phyloP scores from a whole-genome alignment of 164 flowering plant genomes.

The Chimonanthus salicifolius region DNA sequence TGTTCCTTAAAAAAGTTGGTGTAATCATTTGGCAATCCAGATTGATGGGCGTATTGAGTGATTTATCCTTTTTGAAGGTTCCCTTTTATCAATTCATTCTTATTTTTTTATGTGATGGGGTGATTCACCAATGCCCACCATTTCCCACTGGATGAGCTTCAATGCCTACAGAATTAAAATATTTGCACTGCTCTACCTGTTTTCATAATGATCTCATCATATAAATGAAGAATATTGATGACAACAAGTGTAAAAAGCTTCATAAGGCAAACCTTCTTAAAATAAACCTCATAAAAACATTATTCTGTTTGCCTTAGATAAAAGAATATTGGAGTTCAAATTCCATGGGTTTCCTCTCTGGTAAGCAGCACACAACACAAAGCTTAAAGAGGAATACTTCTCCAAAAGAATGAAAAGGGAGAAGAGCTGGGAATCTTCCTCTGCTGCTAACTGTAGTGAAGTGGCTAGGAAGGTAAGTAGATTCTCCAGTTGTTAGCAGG shows the following conservation, averaged over 20 bases:
- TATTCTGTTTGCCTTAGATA: conserved; percentile 35
- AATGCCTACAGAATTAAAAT: neutral
- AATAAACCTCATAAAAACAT: conserved; percentile 19
- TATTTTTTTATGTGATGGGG: neutral
- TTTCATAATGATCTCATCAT: too few species aligned
- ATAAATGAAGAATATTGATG: too few species aligned
- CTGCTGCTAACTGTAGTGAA: conserved; percentile 73
- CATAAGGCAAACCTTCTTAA: conserved; percentile 31
- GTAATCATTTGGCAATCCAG: too few species aligned
- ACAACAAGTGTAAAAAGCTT: neutral
- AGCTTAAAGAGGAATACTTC: conserved; percentile 32
- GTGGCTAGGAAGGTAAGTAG: conserved; percentile 75
- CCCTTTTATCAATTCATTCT: neutral
- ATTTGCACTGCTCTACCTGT: neutral
- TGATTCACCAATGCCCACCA: neutral
- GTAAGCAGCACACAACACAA: conserved; percentile 24
- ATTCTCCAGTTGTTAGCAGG: conserved; percentile 35
- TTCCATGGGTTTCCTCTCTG: conserved; percentile 44
- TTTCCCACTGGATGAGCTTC: neutral
- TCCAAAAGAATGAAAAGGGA: conserved; percentile 36
- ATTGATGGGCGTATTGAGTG: neutral
- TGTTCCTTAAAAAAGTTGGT: too few species aligned
- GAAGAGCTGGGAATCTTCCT: conserved; percentile 52
- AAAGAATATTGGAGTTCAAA: conserved; percentile 76
- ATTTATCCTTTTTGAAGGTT: neutral